A percentile compares a stretch with the other conserved stretches of the same genome.
phyloP scores from a whole-genome alignment of 2,329 filamentous ascomycete species.

The Akanthomyces uredinophilus region DNA sequence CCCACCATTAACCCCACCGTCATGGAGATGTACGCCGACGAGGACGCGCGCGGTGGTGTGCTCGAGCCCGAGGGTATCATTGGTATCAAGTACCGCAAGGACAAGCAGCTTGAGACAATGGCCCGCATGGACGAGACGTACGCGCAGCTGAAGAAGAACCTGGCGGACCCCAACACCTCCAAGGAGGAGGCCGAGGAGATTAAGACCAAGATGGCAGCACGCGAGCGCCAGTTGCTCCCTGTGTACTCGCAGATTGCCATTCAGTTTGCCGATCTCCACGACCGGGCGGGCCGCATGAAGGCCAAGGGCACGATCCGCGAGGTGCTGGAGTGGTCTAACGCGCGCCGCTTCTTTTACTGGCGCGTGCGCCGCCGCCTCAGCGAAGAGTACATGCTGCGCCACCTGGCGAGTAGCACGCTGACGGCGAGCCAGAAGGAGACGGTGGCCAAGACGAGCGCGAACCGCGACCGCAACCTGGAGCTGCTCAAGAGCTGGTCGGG shows the following conservation, averaged over 20 bases:
- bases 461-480: constrained; percentile 63
- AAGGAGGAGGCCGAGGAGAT: constrained; percentile 71
- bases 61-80: constrained; percentile 97
- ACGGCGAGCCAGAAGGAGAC: constrained; percentile 25
- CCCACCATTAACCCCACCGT: constrained; percentile 93
- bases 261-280: constrained; percentile 95
- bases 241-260: constrained; percentile 94
- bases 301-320: constrained; percentile 92
- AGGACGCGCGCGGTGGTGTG: constrained; percentile 91
- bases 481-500: constrained; percentile 79
- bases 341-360: constrained; percentile 99
- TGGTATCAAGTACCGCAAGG: constrained; percentile 96
- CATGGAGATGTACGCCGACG: constrained; percentile 99
- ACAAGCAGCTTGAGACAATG: constrained; percentile 98
- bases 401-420: constrained; percentile 56
- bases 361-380: constrained; percentile 92
- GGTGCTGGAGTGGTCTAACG: constrained; percentile 77
- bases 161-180: constrained; percentile 56
- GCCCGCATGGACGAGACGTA: constrained; percentile 84
- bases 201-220: constrained; percentile 76
- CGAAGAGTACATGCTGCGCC: constrained; percentile 94
- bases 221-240: constrained; percentile 84
- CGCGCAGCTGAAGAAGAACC: constrained; percentile 73
- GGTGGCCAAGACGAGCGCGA: constrained; percentile 41
- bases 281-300: constrained; percentile 95